phyloP scores from a whole-genome alignment of 1,139 yeast genomes.

The Kodamaea sp. region DNA sequence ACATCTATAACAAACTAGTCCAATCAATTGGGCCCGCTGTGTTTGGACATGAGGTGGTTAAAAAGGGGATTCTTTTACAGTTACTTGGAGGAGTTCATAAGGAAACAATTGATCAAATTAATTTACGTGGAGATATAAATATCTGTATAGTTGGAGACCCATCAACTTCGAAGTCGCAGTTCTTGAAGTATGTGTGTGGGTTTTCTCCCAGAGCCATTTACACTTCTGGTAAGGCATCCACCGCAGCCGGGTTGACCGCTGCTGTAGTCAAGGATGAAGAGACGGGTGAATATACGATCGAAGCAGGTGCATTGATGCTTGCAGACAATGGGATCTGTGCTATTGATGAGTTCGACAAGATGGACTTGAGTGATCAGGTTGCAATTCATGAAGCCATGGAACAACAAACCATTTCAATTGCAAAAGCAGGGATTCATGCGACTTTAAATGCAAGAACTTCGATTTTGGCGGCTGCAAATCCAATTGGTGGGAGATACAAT shows the following conservation, averaged over 20 bases:
- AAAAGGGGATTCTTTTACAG: conserved; percentile 87
- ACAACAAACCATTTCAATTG: conserved; percentile 96
- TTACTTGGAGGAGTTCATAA: conserved; percentile 96
- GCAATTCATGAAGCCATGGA: conserved; percentile 99
- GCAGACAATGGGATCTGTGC: conserved; percentile 99
- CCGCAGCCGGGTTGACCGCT: conserved; percentile 98
- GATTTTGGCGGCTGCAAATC: conserved; percentile 96
- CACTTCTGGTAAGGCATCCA: conserved; percentile 97
- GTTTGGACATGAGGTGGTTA: conserved; percentile 91
- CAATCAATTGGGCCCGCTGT: conserved; percentile 95
- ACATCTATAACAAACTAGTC: conserved; percentile 80
- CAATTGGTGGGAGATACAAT: conserved; percentile 92
- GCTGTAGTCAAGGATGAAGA: conserved; percentile 98
- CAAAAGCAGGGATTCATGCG: conserved; percentile 98
- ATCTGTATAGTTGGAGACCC: conserved; percentile 98
- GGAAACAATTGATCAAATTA: conserved; percentile 89
- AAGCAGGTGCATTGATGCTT: conserved; percentile 98
- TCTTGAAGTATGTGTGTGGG: conserved; percentile 86
- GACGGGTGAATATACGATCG: conserved; percentile 95
- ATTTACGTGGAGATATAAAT: conserved; percentile 94
- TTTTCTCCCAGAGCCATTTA: conserved; percentile 94
- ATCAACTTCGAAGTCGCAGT: conserved; percentile 95
- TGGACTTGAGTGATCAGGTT: conserved; percentile 94
- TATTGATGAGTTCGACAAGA: conserved; percentile 96
- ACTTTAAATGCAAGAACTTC: conserved; percentile 95